phyloP scores from a whole-genome alignment of 83 land plant species.

The Picea abies region DNA sequence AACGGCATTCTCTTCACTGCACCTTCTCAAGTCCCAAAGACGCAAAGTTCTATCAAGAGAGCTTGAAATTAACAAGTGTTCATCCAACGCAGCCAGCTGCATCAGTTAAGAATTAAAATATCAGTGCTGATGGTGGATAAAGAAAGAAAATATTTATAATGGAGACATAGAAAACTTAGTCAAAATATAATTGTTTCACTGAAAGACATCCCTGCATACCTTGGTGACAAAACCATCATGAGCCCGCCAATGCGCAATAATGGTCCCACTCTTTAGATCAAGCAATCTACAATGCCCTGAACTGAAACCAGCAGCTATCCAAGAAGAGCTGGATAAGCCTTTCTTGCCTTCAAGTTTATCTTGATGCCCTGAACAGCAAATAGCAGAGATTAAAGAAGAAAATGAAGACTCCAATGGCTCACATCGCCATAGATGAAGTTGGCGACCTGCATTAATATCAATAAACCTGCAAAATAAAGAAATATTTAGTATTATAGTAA shows the following conservation, averaged over 20 bases:
- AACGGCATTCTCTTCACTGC: conserved; percentile 7
- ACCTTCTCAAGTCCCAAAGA: conserved; percentile 93
- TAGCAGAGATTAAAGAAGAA: conserved; percentile 81
- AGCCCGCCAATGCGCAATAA: conserved; percentile 78
- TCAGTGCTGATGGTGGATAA: neutral
- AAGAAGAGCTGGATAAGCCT: conserved; percentile 42
- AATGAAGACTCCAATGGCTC: conserved; percentile 49
- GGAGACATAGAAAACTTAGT: neutral
- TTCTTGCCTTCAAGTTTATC: conserved; percentile 32
- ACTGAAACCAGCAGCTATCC: conserved; percentile 86
- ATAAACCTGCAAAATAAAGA: conserved; percentile 60
- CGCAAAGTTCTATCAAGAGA: conserved; percentile 79
- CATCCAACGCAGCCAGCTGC: conserved; percentile 85
- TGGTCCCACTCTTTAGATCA: conserved; percentile 74
- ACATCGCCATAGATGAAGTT: conserved; percentile 79
- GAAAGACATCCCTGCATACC: conserved; percentile 31
- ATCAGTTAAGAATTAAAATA: conserved; percentile 15
- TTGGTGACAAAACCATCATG: conserved; percentile 90
- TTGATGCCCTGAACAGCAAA: conserved; percentile 65
- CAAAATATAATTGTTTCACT: neutral
- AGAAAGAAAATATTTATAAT: neutral
- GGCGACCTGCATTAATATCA: conserved; percentile 61
- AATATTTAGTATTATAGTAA: neutral
- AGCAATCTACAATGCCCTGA: conserved; percentile 81
- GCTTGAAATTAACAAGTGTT: conserved; percentile 82